Base-by-base conservation (phyloP, 306 rosid genomes). In the Prunus campanulata region DNA sequence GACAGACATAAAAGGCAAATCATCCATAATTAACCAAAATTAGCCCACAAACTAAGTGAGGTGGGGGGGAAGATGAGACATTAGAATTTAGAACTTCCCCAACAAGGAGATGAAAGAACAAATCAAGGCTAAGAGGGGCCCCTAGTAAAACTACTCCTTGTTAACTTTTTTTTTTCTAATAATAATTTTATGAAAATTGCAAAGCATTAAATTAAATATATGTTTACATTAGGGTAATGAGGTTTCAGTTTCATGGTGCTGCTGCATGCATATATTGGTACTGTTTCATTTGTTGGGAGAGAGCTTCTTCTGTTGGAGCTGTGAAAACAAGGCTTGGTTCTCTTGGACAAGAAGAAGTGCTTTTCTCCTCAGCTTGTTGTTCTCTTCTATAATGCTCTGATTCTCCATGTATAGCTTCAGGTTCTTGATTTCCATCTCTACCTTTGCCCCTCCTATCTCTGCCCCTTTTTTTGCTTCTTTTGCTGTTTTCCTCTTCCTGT, bases 321-420 rank as follows among this genome's bases (percentile, higher is more conserved):
- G 91, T 70, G 85, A 79, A 11, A 83, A 82, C 72, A 93, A 84
- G 60, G 82, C 82, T 19, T 88, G 91, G 66, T 93, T 91, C 86
- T 93, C 98, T 74, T 88, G 78, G 76, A 77, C 86, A 82, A 93
- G 97, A 78, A 89, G 88, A 81, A 91, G 22, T n/a, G 96, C 97
- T 77, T 80, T 85, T 82, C 86, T 84, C 68, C 90, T 91, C 76
- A 93, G 81, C 88, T 84, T 88, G 76, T 86, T 91, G 56, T 93
- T 93, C 86, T 90, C 93, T 64, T 90, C 90, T 48, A 88, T 86
- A 66, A 93, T 85, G 74, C 75, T 90, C 68, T 90, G 73, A 76
- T 93, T 93, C 84, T 84, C 88, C 87, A 86, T 80, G 63, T 78
- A 88, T 68, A 93, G 69, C 79, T 85, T 88, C 85, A 87, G 49